Evolutionary conservation across 2,329 filamentous ascomycete genomes (phyloP).

Genomic region (Trichoderma sp.): DNA sequence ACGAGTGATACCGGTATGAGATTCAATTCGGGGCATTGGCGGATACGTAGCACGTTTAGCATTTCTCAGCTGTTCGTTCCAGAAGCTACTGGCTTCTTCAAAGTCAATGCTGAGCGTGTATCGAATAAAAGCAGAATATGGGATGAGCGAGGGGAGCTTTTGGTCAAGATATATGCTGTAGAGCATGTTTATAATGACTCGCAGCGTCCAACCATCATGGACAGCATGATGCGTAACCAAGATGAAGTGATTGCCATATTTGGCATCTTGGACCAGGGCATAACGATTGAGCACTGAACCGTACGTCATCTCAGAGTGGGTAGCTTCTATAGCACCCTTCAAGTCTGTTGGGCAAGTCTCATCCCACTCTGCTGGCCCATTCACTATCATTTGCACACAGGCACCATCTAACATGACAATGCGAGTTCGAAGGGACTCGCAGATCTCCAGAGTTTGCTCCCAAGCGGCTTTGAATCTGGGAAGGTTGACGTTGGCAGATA

Average conservation of each 20-base stretch:
- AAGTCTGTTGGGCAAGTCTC: neutral
- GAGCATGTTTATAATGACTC: constrained; percentile 31
- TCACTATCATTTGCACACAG: neutral
- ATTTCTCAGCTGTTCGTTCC: constrained; percentile 7
- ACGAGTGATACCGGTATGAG: neutral
- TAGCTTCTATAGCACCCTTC: neutral
- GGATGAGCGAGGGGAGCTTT: neutral
- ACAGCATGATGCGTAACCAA: constrained; percentile 37
- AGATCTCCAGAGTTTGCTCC: constrained; percentile 19
- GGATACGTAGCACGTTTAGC: constrained; percentile 21
- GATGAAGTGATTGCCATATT: constrained; percentile 29
- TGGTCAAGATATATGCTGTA: neutral
- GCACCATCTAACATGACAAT: constrained; percentile 26
- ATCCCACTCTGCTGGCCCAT: constrained; percentile 6
- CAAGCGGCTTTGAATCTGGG: constrained; percentile 28
- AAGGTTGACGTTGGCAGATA: constrained; percentile 5
- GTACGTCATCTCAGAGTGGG: constrained; percentile 18
- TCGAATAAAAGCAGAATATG: constrained; percentile 29
- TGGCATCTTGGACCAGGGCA: constrained; percentile 9
- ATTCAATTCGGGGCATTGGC: constrained; percentile 2
- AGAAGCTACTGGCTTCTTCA: constrained; percentile 2
- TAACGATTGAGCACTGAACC: constrained; percentile 17
- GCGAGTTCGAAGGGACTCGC: constrained; percentile 28
- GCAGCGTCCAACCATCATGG: constrained; percentile 38
- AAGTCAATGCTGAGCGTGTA: constrained; percentile 19